phyloP scores from a whole-genome alignment of 176 grass and related monocot species.

The Rhynchospora pubera region DNA sequence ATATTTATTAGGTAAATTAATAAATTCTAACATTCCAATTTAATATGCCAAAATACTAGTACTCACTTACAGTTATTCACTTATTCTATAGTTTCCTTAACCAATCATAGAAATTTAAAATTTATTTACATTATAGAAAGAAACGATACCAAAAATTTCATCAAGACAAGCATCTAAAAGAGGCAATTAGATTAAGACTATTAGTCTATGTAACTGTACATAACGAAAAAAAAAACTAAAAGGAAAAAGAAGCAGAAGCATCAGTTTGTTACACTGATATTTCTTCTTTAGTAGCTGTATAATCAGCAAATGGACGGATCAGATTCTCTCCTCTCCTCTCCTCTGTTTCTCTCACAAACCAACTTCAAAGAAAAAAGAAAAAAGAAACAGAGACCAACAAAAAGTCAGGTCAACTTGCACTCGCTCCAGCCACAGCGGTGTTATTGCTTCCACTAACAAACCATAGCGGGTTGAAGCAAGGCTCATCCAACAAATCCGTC shows the following conservation, averaged over 20 bases:
- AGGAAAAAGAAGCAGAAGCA: neutral
- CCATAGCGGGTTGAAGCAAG: conserved; percentile 25
- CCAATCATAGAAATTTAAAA: neutral
- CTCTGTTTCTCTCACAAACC: neutral
- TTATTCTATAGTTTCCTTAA: no score
- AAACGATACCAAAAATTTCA: neutral
- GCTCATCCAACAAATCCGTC: conserved; percentile 10
- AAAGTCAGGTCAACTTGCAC: conserved; percentile 25
- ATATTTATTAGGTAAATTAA: no score
- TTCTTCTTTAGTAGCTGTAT: neutral
- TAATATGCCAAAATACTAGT: no score
- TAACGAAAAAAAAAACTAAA: neutral
- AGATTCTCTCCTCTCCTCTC: conserved; percentile 29
- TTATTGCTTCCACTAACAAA: neutral
- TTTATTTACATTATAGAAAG: neutral
- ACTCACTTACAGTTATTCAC: no score
- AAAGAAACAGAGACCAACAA: neutral
- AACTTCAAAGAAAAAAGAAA: neutral
- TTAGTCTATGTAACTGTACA: conserved; percentile 1
- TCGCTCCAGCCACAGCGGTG: neutral
- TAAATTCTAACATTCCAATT: no score
- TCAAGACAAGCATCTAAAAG: neutral
- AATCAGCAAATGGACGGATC: conserved; percentile 22
- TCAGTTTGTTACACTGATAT: neutral
- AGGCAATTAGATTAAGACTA: neutral